Conservation (phyloP, 2,329 filamentous ascomycete genomes). For the Alternaria arborescens region DNA sequence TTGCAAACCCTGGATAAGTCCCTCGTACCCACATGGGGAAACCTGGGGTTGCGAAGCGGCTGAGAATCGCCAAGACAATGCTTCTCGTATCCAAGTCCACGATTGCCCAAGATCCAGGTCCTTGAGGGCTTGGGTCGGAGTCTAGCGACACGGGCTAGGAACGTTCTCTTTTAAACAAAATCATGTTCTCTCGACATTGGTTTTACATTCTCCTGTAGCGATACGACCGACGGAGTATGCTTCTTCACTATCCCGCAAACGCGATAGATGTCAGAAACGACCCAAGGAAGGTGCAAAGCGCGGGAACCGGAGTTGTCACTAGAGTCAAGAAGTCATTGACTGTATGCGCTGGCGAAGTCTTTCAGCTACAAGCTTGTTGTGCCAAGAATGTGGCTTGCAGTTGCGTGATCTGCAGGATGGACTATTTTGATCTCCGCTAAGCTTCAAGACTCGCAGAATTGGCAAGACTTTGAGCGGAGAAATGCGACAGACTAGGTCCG, state of each 20-base stretch:
- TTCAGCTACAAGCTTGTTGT: constrained; percentile 3
- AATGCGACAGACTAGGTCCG: constrained; percentile 1
- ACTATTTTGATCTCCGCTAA: constrained; percentile 3
- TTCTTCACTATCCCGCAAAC: not conserved
- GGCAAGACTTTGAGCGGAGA: constrained; percentile 7
- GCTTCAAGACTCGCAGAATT: constrained; percentile 9
- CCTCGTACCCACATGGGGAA: constrained; percentile 3
- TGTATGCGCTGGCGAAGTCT: not conserved
- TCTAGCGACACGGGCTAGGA: not conserved
- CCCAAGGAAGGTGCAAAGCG: not conserved
- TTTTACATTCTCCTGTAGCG: not conserved
- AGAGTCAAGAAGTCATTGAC: not conserved
- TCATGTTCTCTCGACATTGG: not conserved
- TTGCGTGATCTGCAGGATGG: not conserved
- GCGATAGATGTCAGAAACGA: not conserved
- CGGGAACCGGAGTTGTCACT: not conserved
- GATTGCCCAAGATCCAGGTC: constrained; percentile 4
- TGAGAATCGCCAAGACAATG: constrained; percentile 14
- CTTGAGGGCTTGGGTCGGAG: not conserved
- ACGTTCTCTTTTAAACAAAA: not conserved
- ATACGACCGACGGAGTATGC: not conserved
- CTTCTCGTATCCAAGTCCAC: constrained; percentile 5
- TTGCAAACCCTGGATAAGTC: constrained; percentile 4
- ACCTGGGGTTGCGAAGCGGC: constrained; percentile 17
- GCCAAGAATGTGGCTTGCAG: constrained; percentile 1